Base-by-base conservation (phyloP, 495 filamentous ascomycete species). In the Penicillium bialowiezense region DNA sequence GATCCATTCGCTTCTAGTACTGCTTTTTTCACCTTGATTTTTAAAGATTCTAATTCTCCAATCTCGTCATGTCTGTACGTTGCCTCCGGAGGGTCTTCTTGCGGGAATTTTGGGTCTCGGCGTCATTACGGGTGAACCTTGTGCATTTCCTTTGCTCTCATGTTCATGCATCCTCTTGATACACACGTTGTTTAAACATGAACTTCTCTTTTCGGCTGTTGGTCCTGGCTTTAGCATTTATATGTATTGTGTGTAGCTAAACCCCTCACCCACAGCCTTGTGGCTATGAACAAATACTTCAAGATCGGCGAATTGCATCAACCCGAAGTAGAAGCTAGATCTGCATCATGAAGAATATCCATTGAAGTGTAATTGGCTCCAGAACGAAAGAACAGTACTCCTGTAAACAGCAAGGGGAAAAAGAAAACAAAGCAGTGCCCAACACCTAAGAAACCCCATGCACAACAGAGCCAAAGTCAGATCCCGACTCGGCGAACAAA, bases 371-470 rank as follows among this genome's bases (percentile, higher is more conserved):
- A 26, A 26, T 26, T 26, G 8, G 23, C 23, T 8, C 23, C 23
- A 26, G 23, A 26, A 26, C 23, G 23, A 26, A 3, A 8, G 4
- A 26, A 8, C 23, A 3, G 23, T 26, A 26, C 23, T 26, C 23
- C 23, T 26, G 20, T 48, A 40, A 44, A 15, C 40, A 44, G 6
- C 23, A 44, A 48, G 42, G 48, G 48, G 8, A 34, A 37, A 18
- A 19, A 29, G 41, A 48, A 44, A 19, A 49, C 20, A 36, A 35
- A 36, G 48, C 8, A 48, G 32, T 44, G 41, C 26, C 48, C 31
- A 51, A 56, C 46, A 55, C 45, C 51, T 44, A 45, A 50, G 8
- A 51, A 51, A 20, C 33, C 44, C 44, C 45, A 56, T 41, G 45
- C 39, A 55, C 40, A 34, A 17, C 50, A 50, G 47, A 36, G 12